These are phyloP conservation scores for Flaveria robusta DNA, from an alignment of 129 eudicot genomes.

Conservation along the genomic window DNA sequence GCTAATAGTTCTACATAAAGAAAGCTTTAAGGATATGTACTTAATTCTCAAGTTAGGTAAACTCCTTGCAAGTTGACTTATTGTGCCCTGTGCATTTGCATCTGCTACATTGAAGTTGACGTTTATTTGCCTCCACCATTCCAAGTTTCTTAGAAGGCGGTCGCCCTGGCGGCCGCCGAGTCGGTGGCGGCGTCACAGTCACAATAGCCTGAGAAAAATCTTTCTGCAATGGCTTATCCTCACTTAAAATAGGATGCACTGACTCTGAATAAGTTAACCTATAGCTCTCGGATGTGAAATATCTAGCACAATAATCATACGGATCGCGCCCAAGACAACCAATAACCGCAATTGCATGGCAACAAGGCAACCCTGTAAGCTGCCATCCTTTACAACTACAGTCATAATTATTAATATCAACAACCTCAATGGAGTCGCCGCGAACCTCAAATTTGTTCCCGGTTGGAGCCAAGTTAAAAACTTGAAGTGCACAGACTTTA, in stretches of 20 bases:
- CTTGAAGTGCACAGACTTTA: conserved; percentile 64
- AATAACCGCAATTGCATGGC: conserved; percentile 85
- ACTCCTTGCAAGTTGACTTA: conserved; percentile 86
- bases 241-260: conserved; percentile 55
- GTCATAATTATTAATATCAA: conserved; percentile 57
- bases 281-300: conserved; percentile 60
- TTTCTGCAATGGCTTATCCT: conserved; percentile 44
- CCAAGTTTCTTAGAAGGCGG: conserved; percentile 67
- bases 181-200: conserved; percentile 88
- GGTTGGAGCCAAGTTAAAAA: conserved; percentile 44
- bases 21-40: conserved; percentile 36
- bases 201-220: conserved; percentile 49
- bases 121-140: conserved; percentile 48
- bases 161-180: conserved; percentile 91
- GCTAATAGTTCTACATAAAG: conserved; percentile 10
- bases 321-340: conserved; percentile 59
- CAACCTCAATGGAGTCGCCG: conserved; percentile 74
- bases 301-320: conserved; percentile 70
- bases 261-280: conserved; percentile 75
- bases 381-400: conserved; percentile 90
- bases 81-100: conserved; percentile 90
- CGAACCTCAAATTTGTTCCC: conserved; percentile 78
- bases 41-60: conserved; percentile 34
- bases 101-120: conserved; percentile 86
- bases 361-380: conserved; percentile 76